Evolutionary conservation across 2,329 filamentous ascomycete genomes (phyloP), one percentile per base, ranked within the genome.

Genomic region (Massarina eburnea): DNA sequence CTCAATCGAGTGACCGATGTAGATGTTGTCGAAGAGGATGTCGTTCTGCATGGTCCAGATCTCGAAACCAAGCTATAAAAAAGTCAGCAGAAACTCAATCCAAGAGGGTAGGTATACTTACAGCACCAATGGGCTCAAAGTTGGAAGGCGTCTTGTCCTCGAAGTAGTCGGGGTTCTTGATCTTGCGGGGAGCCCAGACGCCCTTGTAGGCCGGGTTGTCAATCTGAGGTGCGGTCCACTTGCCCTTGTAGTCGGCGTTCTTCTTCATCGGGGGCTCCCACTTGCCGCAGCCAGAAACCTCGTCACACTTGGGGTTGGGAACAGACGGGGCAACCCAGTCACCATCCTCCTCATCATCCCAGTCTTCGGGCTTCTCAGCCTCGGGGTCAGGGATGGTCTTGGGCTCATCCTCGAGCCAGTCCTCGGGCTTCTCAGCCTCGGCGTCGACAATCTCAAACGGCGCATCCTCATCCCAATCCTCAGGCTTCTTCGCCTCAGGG

Each of bases 1-100:
- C 68, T 90, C 90, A 60, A 94, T 73, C 17, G 92, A 97, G 84
- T 99, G 94, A 55, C 94, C 94, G 71, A 99, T 91, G 83, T 97
- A 99, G 80, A 99, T 95, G 85, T 99, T 99, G 84, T 97, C 90
- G 66, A 99, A 97, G 66, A 96, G 86, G 63, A 99, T 97, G 70
- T 96, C 88, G 73, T 85, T 95, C 78, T 96, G 92, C 94, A 99
- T 99, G 66, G 94, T 97, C 94, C 94, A 99, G 77, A 99, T 92
- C 76, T 99, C 94, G 68, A 97, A 97, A 64, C 94, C 94, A 76
- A 97, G 91, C 88, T 91, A 67, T 17, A 38, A 10, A 0, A 9
- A 10, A 27, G 34, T 65, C 45, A 64, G 58, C 22, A 24, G 45
- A 24, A 8, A 20, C 12, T 12, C 3, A 9, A 24, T 24, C 20